A percentile compares a stretch with the other conserved stretches of the same genome.
These are phyloP conservation scores for Penicillium cinerascens DNA, from an alignment of 495 filamentous ascomycete species.

Conservation along the genomic window DNA sequence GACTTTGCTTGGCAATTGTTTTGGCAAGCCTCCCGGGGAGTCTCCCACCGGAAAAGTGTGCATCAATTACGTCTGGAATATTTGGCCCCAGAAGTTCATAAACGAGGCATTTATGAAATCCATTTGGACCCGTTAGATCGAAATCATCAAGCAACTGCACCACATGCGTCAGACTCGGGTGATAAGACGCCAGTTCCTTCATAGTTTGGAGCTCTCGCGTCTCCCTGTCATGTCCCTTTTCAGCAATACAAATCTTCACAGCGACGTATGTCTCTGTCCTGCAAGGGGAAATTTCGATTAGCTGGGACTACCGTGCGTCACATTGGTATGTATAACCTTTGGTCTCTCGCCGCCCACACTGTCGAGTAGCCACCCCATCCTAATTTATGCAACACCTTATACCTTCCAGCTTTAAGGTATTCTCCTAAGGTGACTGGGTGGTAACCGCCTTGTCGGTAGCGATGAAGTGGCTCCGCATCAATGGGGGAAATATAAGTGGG, in stretches of 20 bases:
- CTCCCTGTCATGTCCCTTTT: slow-evolving; percentile 13
- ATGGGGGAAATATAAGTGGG: slow-evolving; percentile 13
- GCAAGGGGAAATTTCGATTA: slow-evolving; percentile 11
- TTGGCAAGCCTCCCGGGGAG: slow-evolving; percentile 43
- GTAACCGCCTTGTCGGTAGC: slow-evolving; percentile 40
- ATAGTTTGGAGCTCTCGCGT: slow-evolving; percentile 25
- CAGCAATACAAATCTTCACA: slow-evolving; percentile 28
- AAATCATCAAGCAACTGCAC: slow-evolving; percentile 42
- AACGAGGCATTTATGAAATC: slow-evolving; percentile 44
- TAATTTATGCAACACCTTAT: slow-evolving; percentile 48
- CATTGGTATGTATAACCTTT: slow-evolving; percentile 19
- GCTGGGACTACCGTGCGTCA: slow-evolving; percentile 7
- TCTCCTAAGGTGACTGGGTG: slow-evolving; percentile 44
- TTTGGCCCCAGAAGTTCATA: slow-evolving; percentile 44
- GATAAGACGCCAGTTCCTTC: slow-evolving; percentile 20
- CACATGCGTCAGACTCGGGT: slow-evolving; percentile 20
- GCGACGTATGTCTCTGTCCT: slow-evolving; percentile 28
- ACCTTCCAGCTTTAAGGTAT: slow-evolving; percentile 33
- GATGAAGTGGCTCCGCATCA: slow-evolving; percentile 24
- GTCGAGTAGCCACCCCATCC: slow-evolving; percentile 48
- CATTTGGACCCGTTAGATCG: slow-evolving; percentile 38
- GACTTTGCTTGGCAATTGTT: slow-evolving; percentile 39
- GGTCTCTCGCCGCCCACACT: slow-evolving; percentile 47
- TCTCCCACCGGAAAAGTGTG: slow-evolving; percentile 26
- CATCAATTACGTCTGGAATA: slow-evolving; percentile 26